Evolutionary conservation across 139 green algal species (phyloP).

Genomic region (Micractinium conductrix): DNA sequence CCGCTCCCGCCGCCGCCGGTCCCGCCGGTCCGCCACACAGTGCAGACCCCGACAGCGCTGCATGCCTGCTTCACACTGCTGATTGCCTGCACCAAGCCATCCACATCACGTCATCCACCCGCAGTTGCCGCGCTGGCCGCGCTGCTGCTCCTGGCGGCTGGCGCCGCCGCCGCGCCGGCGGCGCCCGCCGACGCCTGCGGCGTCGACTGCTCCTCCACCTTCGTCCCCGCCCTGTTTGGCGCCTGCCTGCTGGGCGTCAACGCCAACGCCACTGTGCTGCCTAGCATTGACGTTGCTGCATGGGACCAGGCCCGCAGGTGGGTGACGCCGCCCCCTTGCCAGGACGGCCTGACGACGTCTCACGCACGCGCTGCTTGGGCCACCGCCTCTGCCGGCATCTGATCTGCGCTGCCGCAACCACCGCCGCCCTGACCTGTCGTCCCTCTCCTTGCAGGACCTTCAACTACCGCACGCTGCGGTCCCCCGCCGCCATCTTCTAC

Average conservation of each 20-base stretch:
- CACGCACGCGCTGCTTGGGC: background rate
- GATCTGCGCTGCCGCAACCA: background rate
- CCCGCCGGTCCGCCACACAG: no score
- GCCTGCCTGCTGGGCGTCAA: background rate
- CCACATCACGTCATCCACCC: no score
- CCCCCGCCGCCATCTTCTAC: slow-evolving; percentile 1
- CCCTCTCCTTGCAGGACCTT: background rate
- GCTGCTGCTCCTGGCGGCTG: no score
- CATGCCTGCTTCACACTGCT: no score
- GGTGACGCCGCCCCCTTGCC: background rate
- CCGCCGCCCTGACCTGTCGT: background rate
- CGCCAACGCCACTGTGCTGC: background rate
- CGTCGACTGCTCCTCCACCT: background rate
- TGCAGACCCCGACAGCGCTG: no score
- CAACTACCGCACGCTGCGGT: background rate
- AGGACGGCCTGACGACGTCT: background rate
- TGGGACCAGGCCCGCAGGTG: background rate
- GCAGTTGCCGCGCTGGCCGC: no score
- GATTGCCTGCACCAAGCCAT: no score
- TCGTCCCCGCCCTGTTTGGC: background rate
- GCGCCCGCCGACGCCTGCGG: background rate
- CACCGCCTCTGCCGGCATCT: background rate
- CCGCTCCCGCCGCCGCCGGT: no score
- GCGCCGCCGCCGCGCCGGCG: no score
- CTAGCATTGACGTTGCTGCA: background rate